phyloP scores from a whole-genome alignment of 2,329 filamentous ascomycete genomes.

The Aspergillus sp. region DNA sequence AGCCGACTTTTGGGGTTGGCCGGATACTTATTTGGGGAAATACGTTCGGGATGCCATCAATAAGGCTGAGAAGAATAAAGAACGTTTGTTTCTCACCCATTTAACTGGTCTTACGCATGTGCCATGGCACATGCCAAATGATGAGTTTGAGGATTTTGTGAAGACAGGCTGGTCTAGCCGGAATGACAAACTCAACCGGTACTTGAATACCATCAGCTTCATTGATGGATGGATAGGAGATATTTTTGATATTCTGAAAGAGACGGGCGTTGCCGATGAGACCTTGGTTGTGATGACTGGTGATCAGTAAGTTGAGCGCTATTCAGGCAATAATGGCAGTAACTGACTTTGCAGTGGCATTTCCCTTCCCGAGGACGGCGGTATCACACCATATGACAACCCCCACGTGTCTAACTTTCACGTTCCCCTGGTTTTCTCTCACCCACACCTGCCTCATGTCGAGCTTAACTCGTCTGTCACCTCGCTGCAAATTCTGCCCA shows the following conservation, averaged over 20 bases:
- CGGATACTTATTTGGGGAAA: conserved; percentile 16
- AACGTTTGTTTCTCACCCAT: conserved; percentile 24
- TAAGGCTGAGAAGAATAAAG: conserved; percentile 18
- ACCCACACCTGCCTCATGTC: conserved; percentile 25
- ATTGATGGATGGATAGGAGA: conserved; percentile 27
- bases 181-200: conserved; percentile 21
- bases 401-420: conserved; percentile 30
- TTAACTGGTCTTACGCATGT: conserved; percentile 24
- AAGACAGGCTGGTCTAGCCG: conserved; percentile 5
- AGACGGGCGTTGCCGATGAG: conserved; percentile 27
- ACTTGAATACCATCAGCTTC: conserved; percentile 28
- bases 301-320: conserved; percentile 21
- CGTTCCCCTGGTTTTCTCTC: conserved; percentile 27
- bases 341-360: conserved; percentile 16
- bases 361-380: conserved; percentile 31
- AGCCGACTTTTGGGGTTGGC: conserved; percentile 18
- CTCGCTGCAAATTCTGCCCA: conserved; percentile 28
- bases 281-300: conserved; percentile 30
- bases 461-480: conserved; percentile 22
- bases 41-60: conserved; percentile 22
- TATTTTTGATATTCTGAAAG: conserved; percentile 24
- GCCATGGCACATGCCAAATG: conserved; percentile 22
- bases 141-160: conserved; percentile 19
- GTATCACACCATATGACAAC: conserved; percentile 28
- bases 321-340: not conserved